phyloP scores from a whole-genome alignment of 78 protist species.

The Isochrysis galbana region DNA sequence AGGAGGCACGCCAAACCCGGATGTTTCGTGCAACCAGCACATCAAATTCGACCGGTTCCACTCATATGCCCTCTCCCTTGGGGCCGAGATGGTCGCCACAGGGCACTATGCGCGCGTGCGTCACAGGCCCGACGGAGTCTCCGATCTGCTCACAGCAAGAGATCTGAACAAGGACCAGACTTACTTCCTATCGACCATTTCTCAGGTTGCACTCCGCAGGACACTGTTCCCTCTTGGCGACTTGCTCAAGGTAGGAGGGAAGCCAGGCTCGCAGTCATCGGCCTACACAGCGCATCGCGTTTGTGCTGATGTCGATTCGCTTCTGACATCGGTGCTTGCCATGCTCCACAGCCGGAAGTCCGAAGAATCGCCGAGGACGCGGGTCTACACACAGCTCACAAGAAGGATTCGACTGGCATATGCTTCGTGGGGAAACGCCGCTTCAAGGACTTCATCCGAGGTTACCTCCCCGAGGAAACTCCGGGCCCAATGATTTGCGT shows the following conservation, averaged over 20 bases:
- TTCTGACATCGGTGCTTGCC: neutral
- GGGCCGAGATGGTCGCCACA: constrained; percentile 64
- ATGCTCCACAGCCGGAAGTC: neutral
- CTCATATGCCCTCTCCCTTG: constrained; percentile 49
- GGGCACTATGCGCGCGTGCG: constrained; percentile 63
- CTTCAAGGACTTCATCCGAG: neutral
- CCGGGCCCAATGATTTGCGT: neutral
- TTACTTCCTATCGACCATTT: constrained; percentile 66
- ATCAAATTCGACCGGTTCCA: constrained; percentile 75
- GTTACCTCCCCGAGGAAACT: neutral
- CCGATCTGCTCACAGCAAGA: constrained; percentile 21
- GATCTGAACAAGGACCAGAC: constrained; percentile 74
- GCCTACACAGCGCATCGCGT: neutral
- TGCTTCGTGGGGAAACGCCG: constrained; percentile 81
- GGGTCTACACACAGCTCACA: constrained; percentile 33
- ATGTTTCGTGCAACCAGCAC: constrained; percentile 76
- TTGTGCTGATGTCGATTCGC: neutral
- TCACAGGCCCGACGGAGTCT: neutral
- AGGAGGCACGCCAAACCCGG: constrained; percentile 85
- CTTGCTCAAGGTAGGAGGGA: neutral
- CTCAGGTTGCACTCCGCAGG: constrained; percentile 19
- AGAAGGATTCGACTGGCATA: constrained; percentile 66
- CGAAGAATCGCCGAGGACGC: constrained; percentile 18
- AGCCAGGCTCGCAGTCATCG: neutral
- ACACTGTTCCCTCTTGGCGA: constrained; percentile 71